Conservation (phyloP, 2,329 filamentous ascomycete genomes). For the Xylariaceae sp. region DNA sequence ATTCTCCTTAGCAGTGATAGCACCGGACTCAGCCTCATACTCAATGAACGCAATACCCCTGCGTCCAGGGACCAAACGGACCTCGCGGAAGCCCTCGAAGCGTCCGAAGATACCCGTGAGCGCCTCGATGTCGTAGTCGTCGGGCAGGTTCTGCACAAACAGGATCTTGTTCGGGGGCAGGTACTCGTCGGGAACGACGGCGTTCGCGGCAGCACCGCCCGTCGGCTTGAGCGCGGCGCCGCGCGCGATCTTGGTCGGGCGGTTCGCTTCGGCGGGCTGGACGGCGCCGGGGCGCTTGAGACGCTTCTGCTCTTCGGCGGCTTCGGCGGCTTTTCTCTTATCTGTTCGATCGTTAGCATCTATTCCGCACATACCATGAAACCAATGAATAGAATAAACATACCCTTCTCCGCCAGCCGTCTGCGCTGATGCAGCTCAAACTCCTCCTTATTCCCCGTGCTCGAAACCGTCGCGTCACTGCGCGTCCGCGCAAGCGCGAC, state of each 20-base stretch:
- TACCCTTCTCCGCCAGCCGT: constrained; percentile 85
- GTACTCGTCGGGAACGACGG: constrained; percentile 93
- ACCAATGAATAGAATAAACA: background rate
- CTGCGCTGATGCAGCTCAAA: constrained; percentile 82
- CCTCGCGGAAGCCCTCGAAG: constrained; percentile 92
- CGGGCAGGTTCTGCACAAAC: constrained; percentile 87
- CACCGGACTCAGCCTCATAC: constrained; percentile 84
- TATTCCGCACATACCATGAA: background rate
- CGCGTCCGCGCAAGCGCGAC: constrained; percentile 74
- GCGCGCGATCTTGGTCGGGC: constrained; percentile 65
- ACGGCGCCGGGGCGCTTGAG: constrained; percentile 57
- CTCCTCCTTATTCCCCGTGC: constrained; percentile 68
- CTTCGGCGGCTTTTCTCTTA: constrained; percentile 76
- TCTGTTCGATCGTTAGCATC: constrained; percentile 36
- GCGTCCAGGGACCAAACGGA: constrained; percentile 79
- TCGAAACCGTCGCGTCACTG: constrained; percentile 81
- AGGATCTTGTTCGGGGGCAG: constrained; percentile 95
- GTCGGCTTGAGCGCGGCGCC: constrained; percentile 73
- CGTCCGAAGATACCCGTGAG: constrained; percentile 77
- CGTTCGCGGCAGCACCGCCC: constrained; percentile 57
- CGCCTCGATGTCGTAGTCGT: constrained; percentile 75
- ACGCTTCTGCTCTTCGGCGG: constrained; percentile 70
- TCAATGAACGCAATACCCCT: constrained; percentile 93
- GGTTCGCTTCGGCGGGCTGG: constrained; percentile 44
- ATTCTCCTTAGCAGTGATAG: constrained; percentile 89